Evolutionary conservation across 345 rosid species (phyloP), one percentile per base, ranked within the genome.

Genomic region (Dovyalis caffra): DNA sequence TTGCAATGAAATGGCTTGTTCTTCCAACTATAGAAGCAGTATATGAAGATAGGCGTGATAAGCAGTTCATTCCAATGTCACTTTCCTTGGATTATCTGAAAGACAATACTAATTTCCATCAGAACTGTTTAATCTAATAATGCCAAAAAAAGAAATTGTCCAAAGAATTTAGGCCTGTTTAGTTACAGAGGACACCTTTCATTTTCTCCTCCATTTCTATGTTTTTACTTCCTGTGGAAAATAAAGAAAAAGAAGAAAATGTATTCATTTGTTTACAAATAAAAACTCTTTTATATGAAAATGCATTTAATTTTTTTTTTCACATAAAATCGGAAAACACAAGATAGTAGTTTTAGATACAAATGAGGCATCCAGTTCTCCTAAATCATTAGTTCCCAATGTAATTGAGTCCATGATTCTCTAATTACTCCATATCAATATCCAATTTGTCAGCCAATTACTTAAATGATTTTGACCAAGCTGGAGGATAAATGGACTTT

Each of bases 21-120:
- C 87, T 80, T 72, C 81, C 82, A 31, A 88, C 65, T 7, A 90
- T 65, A 31, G 85, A 77, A 2, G 87, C 84, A 12, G 92, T 74
- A 69, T 73, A 87, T 10, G 89, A 85, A 77, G 89, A 84, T 34
- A 84, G 83, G 28, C 85, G 92, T 33, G 82, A 88, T 40, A 90
- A 67, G 81, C 87, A 85, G 64, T 63, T 89, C 93, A 90, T 89
- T 72, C 80, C 82, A 64, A 58, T 37, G 32, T 34, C 35, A 57
- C n/a, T 21, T 37, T 35, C 53, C 35, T 60, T 29, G n/a, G 8
- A 45, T 68, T 68, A 14, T 68, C 60, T 47, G 18, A 23, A 45
- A 68, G 11, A 20, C 3, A 25, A 57, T n/a, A 53, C 26, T 2
- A 51, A 32, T 1, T 51, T 51, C 16, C 21, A 53, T 47, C 31